Base-by-base conservation (phyloP, 306 rosid genomes). In the Hippophae tibetana region DNA sequence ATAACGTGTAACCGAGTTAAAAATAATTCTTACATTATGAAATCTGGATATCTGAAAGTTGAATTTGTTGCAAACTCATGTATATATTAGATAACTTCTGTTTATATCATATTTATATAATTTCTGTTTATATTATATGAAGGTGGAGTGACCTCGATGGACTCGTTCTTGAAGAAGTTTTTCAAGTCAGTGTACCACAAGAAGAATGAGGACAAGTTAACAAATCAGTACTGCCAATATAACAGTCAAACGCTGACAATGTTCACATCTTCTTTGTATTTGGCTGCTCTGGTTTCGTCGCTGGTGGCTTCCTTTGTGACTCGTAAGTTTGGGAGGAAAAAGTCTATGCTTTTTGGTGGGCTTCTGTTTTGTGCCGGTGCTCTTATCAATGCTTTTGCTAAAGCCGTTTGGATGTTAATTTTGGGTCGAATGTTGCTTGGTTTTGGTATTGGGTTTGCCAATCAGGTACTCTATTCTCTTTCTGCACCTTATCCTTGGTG, bases 101-200 rank as follows among this genome's bases (percentile, higher is more conserved):
- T 31, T 31, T 31, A 31, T 31, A 31, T 31, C 5, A 31, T 31
- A 31, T 31, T 31, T 31, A 31, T 2, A 31, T 31, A 31, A 31
- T 4, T 31, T 31, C 38, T 31, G 38, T 31, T 31, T 31, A 31
- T 31, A 31, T 31, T 31, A 31, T 31, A 31, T 31, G 38, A 31
- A 84, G 93, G 93, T 75, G 93, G 88, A 1, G 93, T 85, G 10
- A 85, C 93, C 45, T 74, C 93, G 1, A 85, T 82, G 88, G 79
- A 85, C 54, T 70, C 93, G 3, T 85, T 85, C 69, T 31, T 85
- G 76, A 0, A 0, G 43, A 85, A 82, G 61, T 85, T 85, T 18
- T 85, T 85, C 54, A 83, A 76, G 66, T 18, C 74, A 61, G 85
- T 79, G 54, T 77, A 31, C 5, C 38, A 13, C 70, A 10, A 61